A percentile compares a stretch with the other conserved stretches of the same genome.
Conservation (phyloP, 441 rosid species). For the Gossypium laxum region DNA sequence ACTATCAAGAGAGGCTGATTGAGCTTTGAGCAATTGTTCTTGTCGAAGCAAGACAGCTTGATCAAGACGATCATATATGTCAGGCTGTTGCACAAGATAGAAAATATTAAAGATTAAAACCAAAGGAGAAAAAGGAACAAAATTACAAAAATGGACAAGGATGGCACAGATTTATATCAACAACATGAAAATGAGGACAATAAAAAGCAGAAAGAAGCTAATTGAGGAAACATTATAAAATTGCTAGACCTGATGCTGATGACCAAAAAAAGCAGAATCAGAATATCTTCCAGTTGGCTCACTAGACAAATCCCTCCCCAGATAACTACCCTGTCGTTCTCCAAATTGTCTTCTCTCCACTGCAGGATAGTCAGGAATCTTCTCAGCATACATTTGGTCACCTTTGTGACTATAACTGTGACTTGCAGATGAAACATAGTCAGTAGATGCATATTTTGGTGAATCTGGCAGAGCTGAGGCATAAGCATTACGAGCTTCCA, state of each 20-base stretch:
- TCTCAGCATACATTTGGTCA: conserved; percentile 66
- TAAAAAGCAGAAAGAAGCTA: neutral
- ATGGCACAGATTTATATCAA: conserved; percentile 8
- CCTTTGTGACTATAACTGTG: conserved; percentile 67
- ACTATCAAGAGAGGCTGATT: conserved; percentile 62
- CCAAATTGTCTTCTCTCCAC: conserved; percentile 67
- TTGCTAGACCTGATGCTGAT: conserved; percentile 59
- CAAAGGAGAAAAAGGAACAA: neutral
- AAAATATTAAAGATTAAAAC: neutral
- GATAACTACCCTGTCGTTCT: conserved; percentile 56
- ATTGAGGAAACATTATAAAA: conserved; percentile 6
- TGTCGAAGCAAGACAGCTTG: conserved; percentile 72
- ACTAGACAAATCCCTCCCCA: conserved; percentile 66
- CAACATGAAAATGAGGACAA: neutral
- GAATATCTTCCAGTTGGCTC: conserved; percentile 59
- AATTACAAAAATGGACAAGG: neutral
- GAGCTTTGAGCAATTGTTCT: conserved; percentile 72
- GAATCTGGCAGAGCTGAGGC: conserved; percentile 57
- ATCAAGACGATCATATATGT: conserved; percentile 65
- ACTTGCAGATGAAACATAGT: conserved; percentile 54
- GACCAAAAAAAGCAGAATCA: conserved; percentile 60
- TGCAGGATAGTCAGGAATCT: conserved; percentile 58
- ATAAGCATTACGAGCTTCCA: conserved; percentile 68
- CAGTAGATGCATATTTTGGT: conserved; percentile 65
- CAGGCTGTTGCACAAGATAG: conserved; percentile 40